Evolutionary conservation across 352 stramenopile species (phyloP).

Genomic region (Hyphochytrium catenoides): DNA sequence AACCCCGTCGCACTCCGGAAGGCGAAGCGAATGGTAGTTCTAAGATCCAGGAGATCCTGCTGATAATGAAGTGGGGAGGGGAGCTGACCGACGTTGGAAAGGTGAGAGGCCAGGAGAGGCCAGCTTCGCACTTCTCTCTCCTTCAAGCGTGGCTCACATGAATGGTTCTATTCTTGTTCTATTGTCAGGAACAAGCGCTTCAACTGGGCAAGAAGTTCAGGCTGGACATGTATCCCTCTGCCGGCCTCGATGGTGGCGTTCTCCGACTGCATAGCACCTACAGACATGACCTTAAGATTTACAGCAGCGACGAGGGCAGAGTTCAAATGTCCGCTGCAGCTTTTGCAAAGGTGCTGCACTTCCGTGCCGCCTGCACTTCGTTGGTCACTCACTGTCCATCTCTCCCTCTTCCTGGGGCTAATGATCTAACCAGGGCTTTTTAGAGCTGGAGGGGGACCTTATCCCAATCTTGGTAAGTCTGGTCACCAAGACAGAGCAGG

Average conservation of each 20-base stretch:
- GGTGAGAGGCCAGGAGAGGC: no score
- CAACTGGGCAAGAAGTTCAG: conserved; percentile 70
- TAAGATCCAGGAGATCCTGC: conserved; percentile 70
- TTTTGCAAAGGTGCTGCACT: conserved; percentile 97
- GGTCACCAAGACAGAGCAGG: conserved; percentile 61
- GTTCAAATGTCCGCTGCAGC: conserved; percentile 98
- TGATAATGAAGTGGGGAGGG: conserved; percentile 99
- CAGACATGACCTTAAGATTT: conserved; percentile 99
- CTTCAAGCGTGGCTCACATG: no score
- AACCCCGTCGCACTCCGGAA: no score
- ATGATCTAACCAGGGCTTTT: no score
- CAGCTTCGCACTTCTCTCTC: no score
- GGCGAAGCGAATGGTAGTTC: not conserved
- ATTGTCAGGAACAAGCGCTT: conserved; percentile 86
- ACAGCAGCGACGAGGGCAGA: conserved; percentile 94
- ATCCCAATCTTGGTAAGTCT: conserved; percentile 94
- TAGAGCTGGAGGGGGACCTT: conserved; percentile 96
- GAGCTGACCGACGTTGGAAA: conserved; percentile 90
- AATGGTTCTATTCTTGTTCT: no score
- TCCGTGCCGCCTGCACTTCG: no score
- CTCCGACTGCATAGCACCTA: conserved; percentile 97
- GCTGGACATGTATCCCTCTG: conserved; percentile 65
- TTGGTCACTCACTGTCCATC: no score
- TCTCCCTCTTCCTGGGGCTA: no score
- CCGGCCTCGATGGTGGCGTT: conserved; percentile 77